Evolutionary conservation across 139 green algal genomes (phyloP), one percentile per base, ranked within the genome.

Genomic region (Volvox africanus): DNA sequence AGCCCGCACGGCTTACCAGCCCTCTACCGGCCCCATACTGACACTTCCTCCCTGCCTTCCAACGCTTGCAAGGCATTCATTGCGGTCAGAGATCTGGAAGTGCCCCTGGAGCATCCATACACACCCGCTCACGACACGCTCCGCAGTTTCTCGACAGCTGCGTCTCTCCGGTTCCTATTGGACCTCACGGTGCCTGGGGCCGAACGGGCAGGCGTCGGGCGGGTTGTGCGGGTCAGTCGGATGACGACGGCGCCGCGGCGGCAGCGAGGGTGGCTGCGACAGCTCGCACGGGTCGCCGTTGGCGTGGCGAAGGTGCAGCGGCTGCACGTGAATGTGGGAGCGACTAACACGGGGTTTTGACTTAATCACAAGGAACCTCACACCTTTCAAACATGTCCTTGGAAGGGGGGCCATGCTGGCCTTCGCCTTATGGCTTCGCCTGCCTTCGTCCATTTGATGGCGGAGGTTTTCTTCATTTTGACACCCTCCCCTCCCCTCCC

Each of bases 91-190:
- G 11, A 13, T 13, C 1, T 83, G 50, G 50, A 35, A 20, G 44
- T 90, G 19, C 86, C 86, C 18, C 50, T 90, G 30, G 26, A 69
- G 22, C 50, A 90, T 44, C 86, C 50, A 1, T 20, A 76, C 37
- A 81, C 73, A 22, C 44, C 73, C 73, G 86, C 44, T 22, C 50
- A 19, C 16, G 76, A 67, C 61, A 62, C 77, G 14, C 87, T 86
- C 11, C 76, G 87, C 32, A 75, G 21, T 33, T 79, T 86, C 61
- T 20, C 61, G 16, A 1, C 76, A 21, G 55, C 0, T 26, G 1
- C 26, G 9, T 18, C 14, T 0, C 26, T 91, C 33, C 61, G 24
- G 9, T 71, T 80, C 32, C 6, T 86, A 20, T 24, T 76, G 30
- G 80, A 71, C 24, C 26, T 44, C 26, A 2, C 80, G 80, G 80